Base-by-base conservation (phyloP, 2,329 filamentous ascomycete genomes). In the Colletotrichum simmondsii region DNA sequence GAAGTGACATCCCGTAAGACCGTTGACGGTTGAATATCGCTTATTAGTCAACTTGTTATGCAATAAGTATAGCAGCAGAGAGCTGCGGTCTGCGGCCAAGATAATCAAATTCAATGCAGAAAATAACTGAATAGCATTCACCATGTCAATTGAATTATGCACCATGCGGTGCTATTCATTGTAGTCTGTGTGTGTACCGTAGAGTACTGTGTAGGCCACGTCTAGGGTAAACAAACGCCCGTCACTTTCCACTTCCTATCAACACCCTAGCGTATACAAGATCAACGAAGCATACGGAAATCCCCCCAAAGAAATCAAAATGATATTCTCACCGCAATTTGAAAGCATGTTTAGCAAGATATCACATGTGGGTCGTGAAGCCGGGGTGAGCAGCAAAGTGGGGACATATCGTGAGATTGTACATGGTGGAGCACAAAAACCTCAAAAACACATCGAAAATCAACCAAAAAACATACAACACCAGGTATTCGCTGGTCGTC, bases 401-500 rank as follows among this genome's bases (percentile, higher is more conserved):
- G 42, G 2, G 42, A 49, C 42, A 0, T 19, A 49, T 49, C 42
- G 19, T 49, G 42, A 49, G 1, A 49, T 49, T 49, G 42, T 49
- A 4, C 8, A 8, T 32, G 30, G 30, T 32, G 30, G 30, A 30
- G 30, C 30, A 30, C 30, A 30, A 30, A 30, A 30, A 30, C 30
- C 30, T 30, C 30, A 30, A 30, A 30, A 2, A 30, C 30, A 30
- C 30, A 8, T 10, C 30, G 30, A 30, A 2, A 30, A 30, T 30
- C 5, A 16, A 42, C 12, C 5, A 19, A 42, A 42, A 42, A 12
- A 46, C 63, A 65, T 49, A 65, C 63, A 58, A 65, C 63, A 32
- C 24, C 53, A 30, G 35, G 22, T 63, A 63, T 63, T 53, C 60
- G 52, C 32, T 56, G 63, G 28, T 24, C 46, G n/a, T 53, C 61